Percentiles rank a stretch among this genome's conserved stretches.
Evolutionary conservation across 805 yeast genomes (phyloP).

Genomic region (Starmerella geochares): DNA sequence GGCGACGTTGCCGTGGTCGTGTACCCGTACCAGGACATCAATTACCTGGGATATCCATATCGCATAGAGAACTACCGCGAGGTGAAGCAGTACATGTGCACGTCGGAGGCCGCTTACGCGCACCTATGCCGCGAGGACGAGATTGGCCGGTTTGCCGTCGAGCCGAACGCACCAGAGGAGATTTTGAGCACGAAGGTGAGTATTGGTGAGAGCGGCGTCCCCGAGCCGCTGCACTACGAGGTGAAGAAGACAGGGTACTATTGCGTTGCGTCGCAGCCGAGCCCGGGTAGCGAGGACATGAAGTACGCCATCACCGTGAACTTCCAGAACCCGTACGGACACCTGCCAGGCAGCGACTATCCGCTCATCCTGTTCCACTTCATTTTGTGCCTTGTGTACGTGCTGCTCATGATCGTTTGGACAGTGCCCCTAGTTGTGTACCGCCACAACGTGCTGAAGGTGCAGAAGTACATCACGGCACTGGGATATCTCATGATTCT

Average conservation of each 20-base stretch:
- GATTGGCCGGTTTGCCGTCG: slow-evolving; percentile 53
- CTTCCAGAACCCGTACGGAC: slow-evolving; percentile 87
- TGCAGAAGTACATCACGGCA: slow-evolving; percentile 82
- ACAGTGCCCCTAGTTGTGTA: slow-evolving; percentile 77
- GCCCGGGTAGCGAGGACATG: slow-evolving; percentile 30
- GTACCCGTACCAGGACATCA: slow-evolving; percentile 74
- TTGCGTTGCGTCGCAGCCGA: slow-evolving; percentile 67
- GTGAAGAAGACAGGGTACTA: slow-evolving; percentile 78
- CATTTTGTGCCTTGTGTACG: slow-evolving; percentile 69
- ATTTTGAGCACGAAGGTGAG: slow-evolving; percentile 45
- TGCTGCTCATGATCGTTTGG: slow-evolving; percentile 70
- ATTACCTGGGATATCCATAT: slow-evolving; percentile 48
- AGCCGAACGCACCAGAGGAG: slow-evolving; percentile 25
- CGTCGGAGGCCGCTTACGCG: slow-evolving; percentile 48
- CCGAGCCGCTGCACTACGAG: slow-evolving; percentile 44
- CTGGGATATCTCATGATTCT: slow-evolving; percentile 71
- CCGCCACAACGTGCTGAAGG: slow-evolving; percentile 74
- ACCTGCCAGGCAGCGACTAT: slow-evolving; percentile 77
- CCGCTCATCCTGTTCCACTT: slow-evolving; percentile 89
- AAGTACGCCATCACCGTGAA: slow-evolving; percentile 58
- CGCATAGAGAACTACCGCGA: slow-evolving; percentile 34
- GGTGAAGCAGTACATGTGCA: slow-evolving; percentile 59
- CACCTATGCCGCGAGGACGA: slow-evolving; percentile 47
- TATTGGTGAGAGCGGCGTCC: slow-evolving; percentile 43
- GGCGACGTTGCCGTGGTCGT: slow-evolving; percentile 51